phyloP scores from a whole-genome alignment of 23 red algal genomes.

The Agarophyton chilense region DNA sequence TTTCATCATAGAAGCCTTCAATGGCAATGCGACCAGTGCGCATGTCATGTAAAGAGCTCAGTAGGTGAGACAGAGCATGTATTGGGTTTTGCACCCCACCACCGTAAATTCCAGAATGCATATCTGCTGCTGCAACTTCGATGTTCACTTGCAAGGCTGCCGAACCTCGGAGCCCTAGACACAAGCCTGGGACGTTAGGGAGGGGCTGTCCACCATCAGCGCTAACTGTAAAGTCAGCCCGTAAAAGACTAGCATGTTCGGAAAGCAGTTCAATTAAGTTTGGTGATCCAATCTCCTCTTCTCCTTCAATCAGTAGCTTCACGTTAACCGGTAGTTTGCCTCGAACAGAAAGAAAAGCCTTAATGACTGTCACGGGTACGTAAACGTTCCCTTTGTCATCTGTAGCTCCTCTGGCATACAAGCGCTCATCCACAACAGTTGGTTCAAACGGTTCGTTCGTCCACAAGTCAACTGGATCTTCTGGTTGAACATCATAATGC shows the following conservation, averaged over 20 bases:
- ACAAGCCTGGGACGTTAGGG: conserved; percentile 44
- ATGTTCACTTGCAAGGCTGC: conserved; percentile 71
- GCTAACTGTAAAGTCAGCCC: conserved; percentile 71
- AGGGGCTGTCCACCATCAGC: conserved; percentile 84
- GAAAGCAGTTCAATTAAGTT: conserved; percentile 47
- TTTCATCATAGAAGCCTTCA: conserved; percentile 79
- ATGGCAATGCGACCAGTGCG: conserved; percentile 52
- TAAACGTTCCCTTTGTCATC: conserved; percentile 92
- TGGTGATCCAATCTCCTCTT: conserved; percentile 94
- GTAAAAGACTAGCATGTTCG: conserved; percentile 21
- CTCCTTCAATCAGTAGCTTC: conserved; percentile 90
- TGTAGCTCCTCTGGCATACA: conserved; percentile 87
- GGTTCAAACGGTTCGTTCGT: conserved; percentile 82
- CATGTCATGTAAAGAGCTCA: conserved; percentile 58
- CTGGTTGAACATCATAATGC: conserved; percentile 97
- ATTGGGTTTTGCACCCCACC: conserved; percentile 90
- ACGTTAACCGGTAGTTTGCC: conserved; percentile 75
- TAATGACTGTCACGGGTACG: conserved; percentile 62
- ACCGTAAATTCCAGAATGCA: conserved; percentile 85
- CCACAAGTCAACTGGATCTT: conserved; percentile 77
- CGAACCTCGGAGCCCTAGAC: conserved; percentile 70
- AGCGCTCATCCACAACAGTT: conserved; percentile 45
- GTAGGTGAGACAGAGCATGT: conserved; percentile 70
- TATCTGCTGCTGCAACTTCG: conserved; percentile 64
- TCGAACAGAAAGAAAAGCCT: conserved; percentile 44